These are phyloP conservation scores for Penicillium frequentans DNA, from an alignment of 2,329 filamentous ascomycete genomes.

Conservation along the genomic window DNA sequence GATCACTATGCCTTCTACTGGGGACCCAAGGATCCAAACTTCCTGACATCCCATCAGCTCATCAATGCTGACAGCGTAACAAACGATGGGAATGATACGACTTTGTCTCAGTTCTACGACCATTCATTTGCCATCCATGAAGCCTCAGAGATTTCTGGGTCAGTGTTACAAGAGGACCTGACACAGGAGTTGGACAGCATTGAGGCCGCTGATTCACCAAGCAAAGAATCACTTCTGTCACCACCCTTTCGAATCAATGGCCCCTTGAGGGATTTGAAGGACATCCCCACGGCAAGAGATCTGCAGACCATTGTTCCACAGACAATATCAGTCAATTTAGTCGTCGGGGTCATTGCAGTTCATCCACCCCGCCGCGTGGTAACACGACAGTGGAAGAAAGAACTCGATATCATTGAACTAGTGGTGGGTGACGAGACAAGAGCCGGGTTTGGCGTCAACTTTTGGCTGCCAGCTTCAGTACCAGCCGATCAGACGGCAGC, in stretches of 20 bases:
- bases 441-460: constrained; percentile 76
- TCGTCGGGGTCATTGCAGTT: constrained; percentile 76
- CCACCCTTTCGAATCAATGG: constrained; percentile 37
- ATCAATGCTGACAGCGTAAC: constrained; percentile 11
- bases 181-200: constrained; percentile 26
- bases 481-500: constrained; percentile 32
- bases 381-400: constrained; percentile 55
- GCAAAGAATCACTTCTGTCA: constrained; percentile 8
- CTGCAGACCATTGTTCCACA: constrained; percentile 70
- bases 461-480: constrained; percentile 64
- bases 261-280: constrained; percentile 63
- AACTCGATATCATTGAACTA: constrained; percentile 70
- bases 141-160: constrained; percentile 39
- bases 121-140: constrained; percentile 73
- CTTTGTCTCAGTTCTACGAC: constrained; percentile 69
- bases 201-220: constrained; percentile 3
- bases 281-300: constrained; percentile 67
- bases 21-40: constrained; percentile 22
- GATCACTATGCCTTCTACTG: constrained; percentile 10
- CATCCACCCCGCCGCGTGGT: constrained; percentile 66
- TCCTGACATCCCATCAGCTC: constrained; percentile 34
- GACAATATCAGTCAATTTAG: constrained; percentile 77
- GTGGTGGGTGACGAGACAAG: constrained; percentile 83
- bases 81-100: constrained; percentile 30
- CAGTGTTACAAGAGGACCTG: constrained; percentile 20